Percentiles rank a stretch among this genome's conserved stretches.
phyloP scores from a whole-genome alignment of 805 yeast species.

The Candida arabinofermentans region DNA sequence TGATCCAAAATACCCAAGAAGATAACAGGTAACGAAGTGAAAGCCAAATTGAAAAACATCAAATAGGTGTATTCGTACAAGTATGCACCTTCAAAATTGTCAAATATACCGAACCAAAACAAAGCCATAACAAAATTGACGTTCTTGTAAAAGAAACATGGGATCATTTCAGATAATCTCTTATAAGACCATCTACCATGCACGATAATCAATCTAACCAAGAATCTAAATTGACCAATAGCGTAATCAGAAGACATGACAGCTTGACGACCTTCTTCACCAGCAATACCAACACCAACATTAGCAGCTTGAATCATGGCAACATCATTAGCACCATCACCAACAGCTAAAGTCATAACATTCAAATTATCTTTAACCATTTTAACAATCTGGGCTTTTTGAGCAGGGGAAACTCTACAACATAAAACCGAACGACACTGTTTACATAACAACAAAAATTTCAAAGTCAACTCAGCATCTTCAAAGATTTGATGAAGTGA shows the following conservation, averaged over 20 bases:
- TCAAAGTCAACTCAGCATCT: conserved; percentile 37
- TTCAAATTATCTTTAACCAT: conserved; percentile 59
- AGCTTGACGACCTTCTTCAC: conserved; percentile 84
- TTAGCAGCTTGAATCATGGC: conserved; percentile 87
- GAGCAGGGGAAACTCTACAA: conserved; percentile 82
- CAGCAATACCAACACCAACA: conserved; percentile 83
- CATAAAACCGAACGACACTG: conserved; percentile 76
- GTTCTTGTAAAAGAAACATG: conserved; percentile 75
- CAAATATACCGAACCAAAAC: conserved; percentile 74
- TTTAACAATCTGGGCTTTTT: conserved; percentile 70
- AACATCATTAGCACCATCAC: conserved; percentile 86
- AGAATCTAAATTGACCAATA: conserved; percentile 70
- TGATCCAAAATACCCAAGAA: conserved; percentile 71
- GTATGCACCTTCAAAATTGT: conserved; percentile 70
- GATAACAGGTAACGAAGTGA: conserved; percentile 76
- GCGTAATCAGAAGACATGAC: conserved; percentile 86
- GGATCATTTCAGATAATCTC: conserved; percentile 72
- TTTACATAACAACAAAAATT: conserved; percentile 68
- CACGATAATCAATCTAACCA: conserved; percentile 60
- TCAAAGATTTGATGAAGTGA: conserved; percentile 47
- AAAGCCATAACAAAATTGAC: conserved; percentile 67
- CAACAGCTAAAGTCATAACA: conserved; percentile 78
- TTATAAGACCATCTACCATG: conserved; percentile 86
- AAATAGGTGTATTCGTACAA: conserved; percentile 73
- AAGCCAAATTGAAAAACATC: conserved; percentile 76